Evolutionary conservation across 129 eudicot species (phyloP).

Genomic region (Saussurea involucrata): DNA sequence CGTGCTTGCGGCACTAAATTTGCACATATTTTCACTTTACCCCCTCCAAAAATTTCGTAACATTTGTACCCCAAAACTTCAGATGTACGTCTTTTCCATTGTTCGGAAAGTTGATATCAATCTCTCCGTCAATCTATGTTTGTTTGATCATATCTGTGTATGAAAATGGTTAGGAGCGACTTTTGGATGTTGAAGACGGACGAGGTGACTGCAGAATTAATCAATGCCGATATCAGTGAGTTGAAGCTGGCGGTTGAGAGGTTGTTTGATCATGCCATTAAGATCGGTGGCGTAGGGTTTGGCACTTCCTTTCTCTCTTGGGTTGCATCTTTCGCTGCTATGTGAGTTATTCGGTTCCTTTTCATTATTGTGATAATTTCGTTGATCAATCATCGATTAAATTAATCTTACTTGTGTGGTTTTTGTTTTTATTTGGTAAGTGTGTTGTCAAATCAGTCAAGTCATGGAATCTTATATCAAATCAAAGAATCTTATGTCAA

Average conservation of each 20-base stretch:
- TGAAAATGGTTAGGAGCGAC: conserved; percentile 48
- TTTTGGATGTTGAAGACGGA: conserved; percentile 48
- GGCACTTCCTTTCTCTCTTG: conserved; percentile 68
- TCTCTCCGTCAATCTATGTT: not conserved
- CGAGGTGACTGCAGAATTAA: conserved; percentile 30
- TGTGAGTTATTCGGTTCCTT: conserved; percentile 36
- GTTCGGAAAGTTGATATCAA: not conserved
- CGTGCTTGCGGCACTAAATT: conserved; percentile 12
- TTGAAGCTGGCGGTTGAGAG: conserved; percentile 49
- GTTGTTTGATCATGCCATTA: conserved; percentile 48
- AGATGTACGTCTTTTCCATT: not conserved
- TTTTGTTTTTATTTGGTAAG: too few species aligned
- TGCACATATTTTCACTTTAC: not conserved
- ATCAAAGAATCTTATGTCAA: too few species aligned
- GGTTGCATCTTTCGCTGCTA: conserved; percentile 76
- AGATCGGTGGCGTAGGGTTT: conserved; percentile 53
- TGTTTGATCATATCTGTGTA: conserved; percentile 12
- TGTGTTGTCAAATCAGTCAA: too few species aligned
- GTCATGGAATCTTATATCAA: too few species aligned
- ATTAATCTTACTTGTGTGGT: not conserved
- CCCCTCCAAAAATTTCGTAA: not conserved
- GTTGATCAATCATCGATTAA: not conserved
- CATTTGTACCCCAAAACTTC: conserved; percentile 9
- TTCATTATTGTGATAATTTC: not conserved
- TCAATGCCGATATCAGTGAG: conserved; percentile 54